Conservation (phyloP, 164 flowering plant genomes). For the Vitis cinerea region DNA sequence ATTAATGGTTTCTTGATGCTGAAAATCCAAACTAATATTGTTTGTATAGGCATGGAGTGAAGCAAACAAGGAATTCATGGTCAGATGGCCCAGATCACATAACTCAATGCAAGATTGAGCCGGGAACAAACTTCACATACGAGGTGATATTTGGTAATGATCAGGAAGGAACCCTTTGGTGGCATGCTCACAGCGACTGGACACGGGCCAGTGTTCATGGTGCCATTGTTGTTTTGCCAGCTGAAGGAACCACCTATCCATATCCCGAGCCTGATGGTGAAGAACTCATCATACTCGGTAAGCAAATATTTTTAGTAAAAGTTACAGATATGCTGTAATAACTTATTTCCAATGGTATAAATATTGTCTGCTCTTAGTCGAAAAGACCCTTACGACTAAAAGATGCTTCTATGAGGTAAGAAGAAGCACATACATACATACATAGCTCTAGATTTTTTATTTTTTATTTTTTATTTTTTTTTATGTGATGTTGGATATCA, state of each 20-base stretch:
- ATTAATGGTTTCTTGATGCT: no score
- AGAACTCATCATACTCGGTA: conserved; percentile 32
- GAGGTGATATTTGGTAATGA: conserved; percentile 21
- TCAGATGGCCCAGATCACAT: conserved; percentile 44
- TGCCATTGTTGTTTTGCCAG: conserved; percentile 33
- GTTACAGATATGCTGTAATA: no score
- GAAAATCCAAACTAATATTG: no score
- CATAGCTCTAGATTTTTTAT: no score
- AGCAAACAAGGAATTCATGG: conserved; percentile 50
- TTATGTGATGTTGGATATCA: no score
- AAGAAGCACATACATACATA: no score
- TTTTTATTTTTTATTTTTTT: no score
- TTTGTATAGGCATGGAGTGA: conserved; percentile 43
- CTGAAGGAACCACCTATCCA: conserved; percentile 21
- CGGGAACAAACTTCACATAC: conserved; percentile 30
- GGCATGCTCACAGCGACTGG: conserved; percentile 59
- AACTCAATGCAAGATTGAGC: conserved; percentile 38
- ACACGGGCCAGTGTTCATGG: conserved; percentile 50
- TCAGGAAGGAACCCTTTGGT: conserved; percentile 48
- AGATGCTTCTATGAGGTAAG: no score
- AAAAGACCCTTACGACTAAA: no score
- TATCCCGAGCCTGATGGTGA: conserved; percentile 37
- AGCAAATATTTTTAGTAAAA: neutral
- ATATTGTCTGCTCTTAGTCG: no score
- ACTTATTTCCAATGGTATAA: no score